Percentiles rank a stretch among this genome's conserved stretches.
These are phyloP conservation scores for Hemisphaericaspora xylanilytica DNA, from an alignment of 1,139 yeast genomes.

Conservation along the genomic window DNA sequence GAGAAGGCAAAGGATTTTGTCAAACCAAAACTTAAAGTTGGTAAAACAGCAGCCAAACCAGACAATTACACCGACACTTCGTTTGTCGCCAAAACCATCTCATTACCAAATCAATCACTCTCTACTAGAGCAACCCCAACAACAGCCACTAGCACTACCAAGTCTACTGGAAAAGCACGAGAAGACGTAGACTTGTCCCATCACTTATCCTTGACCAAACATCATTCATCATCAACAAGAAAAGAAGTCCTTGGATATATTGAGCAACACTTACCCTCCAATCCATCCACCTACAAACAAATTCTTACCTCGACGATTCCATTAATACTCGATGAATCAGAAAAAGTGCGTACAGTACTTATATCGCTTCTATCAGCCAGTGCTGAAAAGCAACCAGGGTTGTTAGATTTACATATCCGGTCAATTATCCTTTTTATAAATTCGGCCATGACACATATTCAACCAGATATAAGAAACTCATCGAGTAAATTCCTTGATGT, in stretches of 20 bases:
- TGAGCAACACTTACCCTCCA: slow-evolving; percentile 45
- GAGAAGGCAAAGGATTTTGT: slow-evolving; percentile 74
- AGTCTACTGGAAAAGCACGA: slow-evolving; percentile 15
- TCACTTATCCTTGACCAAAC: slow-evolving; percentile 67
- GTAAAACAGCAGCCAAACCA: slow-evolving; percentile 71
- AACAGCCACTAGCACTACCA: slow-evolving; percentile 3
- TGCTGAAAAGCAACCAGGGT: slow-evolving; percentile 49
- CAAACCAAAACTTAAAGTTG: slow-evolving; percentile 84
- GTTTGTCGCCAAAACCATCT: slow-evolving; percentile 71
- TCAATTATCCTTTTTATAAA: slow-evolving; percentile 72
- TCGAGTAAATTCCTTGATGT: slow-evolving; percentile 63
- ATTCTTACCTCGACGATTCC: slow-evolving; percentile 59
- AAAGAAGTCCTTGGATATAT: slow-evolving; percentile 65
- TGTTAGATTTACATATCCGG: slow-evolving; percentile 66
- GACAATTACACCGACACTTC: slow-evolving; percentile 82
- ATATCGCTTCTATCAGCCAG: slow-evolving; percentile 52
- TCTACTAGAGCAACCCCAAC: slow-evolving; percentile 15
- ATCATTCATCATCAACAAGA: slow-evolving; percentile 71
- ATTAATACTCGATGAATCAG: slow-evolving; percentile 57
- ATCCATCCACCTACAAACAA: slow-evolving; percentile 56
- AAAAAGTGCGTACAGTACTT: slow-evolving; percentile 62
- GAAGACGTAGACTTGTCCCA: slow-evolving; percentile 47
- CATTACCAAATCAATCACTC: slow-evolving; percentile 57
- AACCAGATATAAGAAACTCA: slow-evolving; percentile 67
- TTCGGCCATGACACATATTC: slow-evolving; percentile 93